Conservation (phyloP, 2,329 filamentous ascomycete species). For the Didymosphaeria variabile region DNA sequence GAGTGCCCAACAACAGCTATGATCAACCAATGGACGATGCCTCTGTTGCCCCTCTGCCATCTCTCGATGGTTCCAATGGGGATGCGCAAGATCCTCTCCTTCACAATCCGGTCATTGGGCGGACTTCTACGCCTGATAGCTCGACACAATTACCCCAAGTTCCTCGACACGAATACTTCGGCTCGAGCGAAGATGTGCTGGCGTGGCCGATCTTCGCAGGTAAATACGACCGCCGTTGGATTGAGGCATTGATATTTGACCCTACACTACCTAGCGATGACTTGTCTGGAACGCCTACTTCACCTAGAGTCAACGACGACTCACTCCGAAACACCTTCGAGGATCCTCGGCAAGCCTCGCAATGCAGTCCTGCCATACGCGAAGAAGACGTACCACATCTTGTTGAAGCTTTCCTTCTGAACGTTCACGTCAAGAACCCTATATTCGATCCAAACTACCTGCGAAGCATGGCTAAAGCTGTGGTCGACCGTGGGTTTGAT, state of each 20-base stretch:
- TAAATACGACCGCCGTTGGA: constrained; percentile 26
- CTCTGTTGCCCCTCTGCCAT: neutral
- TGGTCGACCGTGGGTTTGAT: constrained; percentile 35
- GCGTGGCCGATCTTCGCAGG: constrained; percentile 43
- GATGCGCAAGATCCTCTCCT: neutral
- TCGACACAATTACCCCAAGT: neutral
- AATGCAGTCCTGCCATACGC: constrained; percentile 26
- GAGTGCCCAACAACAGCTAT: constrained; percentile 15
- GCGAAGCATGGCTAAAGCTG: constrained; percentile 29
- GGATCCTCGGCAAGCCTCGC: constrained; percentile 8
- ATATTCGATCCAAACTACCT: constrained; percentile 39
- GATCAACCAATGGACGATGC: neutral
- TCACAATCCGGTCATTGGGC: neutral
- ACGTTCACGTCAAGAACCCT: constrained; percentile 48
- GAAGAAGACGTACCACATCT: constrained; percentile 40
- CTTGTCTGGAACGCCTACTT: constrained; percentile 2
- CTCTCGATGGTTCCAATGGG: neutral
- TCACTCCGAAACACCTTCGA: constrained; percentile 7
- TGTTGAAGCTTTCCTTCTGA: constrained; percentile 39
- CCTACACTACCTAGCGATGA: constrained; percentile 10
- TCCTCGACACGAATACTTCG: constrained; percentile 1
- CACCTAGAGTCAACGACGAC: neutral
- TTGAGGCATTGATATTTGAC: constrained; percentile 25
- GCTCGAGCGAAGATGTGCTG: constrained; percentile 34
- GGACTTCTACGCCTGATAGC: neutral